Conservation (phyloP, 2,329 filamentous ascomycete genomes). For the Sporothrix dimorphospora region DNA sequence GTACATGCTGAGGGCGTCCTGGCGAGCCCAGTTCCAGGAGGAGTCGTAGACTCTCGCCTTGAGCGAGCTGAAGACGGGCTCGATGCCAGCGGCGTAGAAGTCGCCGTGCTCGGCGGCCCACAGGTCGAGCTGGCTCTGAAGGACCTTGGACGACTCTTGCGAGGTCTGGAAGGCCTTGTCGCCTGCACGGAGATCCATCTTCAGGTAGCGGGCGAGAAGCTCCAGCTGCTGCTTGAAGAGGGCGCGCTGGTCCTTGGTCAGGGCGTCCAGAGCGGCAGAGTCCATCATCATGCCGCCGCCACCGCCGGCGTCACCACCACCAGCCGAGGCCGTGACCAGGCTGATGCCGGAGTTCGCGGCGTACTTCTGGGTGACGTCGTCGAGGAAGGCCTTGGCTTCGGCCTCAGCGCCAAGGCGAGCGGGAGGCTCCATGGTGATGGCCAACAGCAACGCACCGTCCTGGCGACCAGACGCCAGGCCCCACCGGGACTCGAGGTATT, state of each 20-base stretch:
- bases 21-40: constrained; percentile 98
- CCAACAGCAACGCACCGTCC: constrained; percentile 85
- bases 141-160: constrained; percentile 80
- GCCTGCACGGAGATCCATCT: constrained; percentile 94
- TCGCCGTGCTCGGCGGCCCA: constrained; percentile 97
- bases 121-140: constrained; percentile 91
- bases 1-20: constrained; percentile 97
- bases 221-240: constrained; percentile 99
- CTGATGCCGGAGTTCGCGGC: constrained; percentile 81
- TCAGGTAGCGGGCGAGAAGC: constrained; percentile 90
- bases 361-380: constrained; percentile 88
- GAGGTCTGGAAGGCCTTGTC: constrained; percentile 89
- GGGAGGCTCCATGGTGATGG: constrained; percentile 89
- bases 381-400: constrained; percentile 91
- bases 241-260: constrained; percentile 94
- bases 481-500: constrained; percentile 94
- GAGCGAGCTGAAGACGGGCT: constrained; percentile 88
- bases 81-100: constrained; percentile 91
- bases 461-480: constrained; percentile 84
- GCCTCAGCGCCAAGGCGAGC: constrained; percentile 85
- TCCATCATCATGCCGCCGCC: constrained; percentile 99
- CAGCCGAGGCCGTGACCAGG: constrained; percentile 74
- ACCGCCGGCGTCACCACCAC: constrained; percentile 70
- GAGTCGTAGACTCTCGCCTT: constrained; percentile 98
- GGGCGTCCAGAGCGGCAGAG: constrained; percentile 90